Conservation (phyloP, 495 filamentous ascomycete species). For the Ascobolus immersus region DNA sequence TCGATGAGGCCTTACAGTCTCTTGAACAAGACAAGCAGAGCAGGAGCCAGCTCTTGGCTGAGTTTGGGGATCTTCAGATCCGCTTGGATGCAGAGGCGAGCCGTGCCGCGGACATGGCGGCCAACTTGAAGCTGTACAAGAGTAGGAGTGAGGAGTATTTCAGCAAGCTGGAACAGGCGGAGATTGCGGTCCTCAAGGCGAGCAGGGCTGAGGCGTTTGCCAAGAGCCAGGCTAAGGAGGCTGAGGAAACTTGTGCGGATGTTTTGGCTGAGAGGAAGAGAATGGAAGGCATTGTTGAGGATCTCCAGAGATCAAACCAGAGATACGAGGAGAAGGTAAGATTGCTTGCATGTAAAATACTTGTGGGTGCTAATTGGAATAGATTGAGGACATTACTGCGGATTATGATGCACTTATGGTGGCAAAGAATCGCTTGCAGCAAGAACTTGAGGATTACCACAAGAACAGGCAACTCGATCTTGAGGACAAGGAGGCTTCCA, state of each 20-base stretch:
- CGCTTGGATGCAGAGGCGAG: conserved; percentile 71
- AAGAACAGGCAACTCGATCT: conserved; percentile 86
- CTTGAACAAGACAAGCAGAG: conserved; percentile 65
- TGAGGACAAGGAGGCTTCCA: conserved; percentile 83
- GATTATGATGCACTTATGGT: conserved; percentile 70
- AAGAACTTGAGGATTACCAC: conserved; percentile 93
- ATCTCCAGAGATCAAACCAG: conserved; percentile 71
- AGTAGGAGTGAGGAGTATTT: conserved; percentile 88
- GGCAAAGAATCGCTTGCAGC: conserved; percentile 82
- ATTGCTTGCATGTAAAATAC: neutral
- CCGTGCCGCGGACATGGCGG: conserved; percentile 55
- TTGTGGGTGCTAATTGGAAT: conserved; percentile 3
- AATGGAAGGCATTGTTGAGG: conserved; percentile 69
- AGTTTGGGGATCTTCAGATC: conserved; percentile 85
- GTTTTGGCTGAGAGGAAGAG: conserved; percentile 83
- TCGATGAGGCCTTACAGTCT: conserved; percentile 49
- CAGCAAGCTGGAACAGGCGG: conserved; percentile 87
- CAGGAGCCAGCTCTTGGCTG: conserved; percentile 66
- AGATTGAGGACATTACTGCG: conserved; percentile 68
- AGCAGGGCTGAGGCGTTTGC: conserved; percentile 81
- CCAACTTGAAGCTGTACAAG: conserved; percentile 76
- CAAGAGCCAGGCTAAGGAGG: conserved; percentile 62
- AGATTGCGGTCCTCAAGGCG: conserved; percentile 84
- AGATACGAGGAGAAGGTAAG: conserved; percentile 48
- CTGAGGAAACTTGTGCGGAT: conserved; percentile 68